Evolutionary conservation across 495 filamentous ascomycete genomes (phyloP).

Genomic region (Friedmanniomyces endolithicus): DNA sequence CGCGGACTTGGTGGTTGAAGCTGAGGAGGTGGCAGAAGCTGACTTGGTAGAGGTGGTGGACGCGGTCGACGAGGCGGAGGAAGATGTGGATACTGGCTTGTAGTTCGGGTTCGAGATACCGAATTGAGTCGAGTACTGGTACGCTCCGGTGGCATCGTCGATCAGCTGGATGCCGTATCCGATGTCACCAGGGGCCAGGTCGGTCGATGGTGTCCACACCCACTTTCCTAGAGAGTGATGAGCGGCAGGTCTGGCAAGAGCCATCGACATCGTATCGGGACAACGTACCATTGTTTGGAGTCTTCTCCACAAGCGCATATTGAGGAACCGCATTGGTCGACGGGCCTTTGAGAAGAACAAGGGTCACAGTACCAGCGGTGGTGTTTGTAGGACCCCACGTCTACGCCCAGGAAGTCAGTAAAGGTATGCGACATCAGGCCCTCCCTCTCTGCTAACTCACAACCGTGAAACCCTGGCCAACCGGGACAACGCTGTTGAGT

Average conservation of each 20-base stretch:
- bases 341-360: conserved; percentile 53
- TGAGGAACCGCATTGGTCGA: conserved; percentile 43
- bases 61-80: conserved; percentile 2
- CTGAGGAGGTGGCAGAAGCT: conserved; percentile 16
- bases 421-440: neutral
- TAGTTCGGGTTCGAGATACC: conserved; percentile 42
- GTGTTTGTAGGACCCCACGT: conserved; percentile 43
- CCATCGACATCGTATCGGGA: too few relatives aligned
- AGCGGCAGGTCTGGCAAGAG: too few relatives aligned
- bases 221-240: too few relatives aligned
- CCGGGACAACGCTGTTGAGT: conserved; percentile 42
- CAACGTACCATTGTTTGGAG: conserved; percentile 46
- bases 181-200: conserved; percentile 37
- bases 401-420: neutral
- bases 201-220: conserved; percentile 42
- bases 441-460: neutral
- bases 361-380: conserved; percentile 38
- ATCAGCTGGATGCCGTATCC: conserved; percentile 56
- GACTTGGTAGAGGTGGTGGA: conserved; percentile 2
- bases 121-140: conserved; percentile 61
- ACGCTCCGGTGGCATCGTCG: conserved; percentile 46
- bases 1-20: neutral
- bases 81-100: neutral
- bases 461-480: conserved; percentile 43
- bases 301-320: conserved; percentile 42